Base-by-base conservation (phyloP, 306 rosid species). In the Cyclanthera cordifolia region DNA sequence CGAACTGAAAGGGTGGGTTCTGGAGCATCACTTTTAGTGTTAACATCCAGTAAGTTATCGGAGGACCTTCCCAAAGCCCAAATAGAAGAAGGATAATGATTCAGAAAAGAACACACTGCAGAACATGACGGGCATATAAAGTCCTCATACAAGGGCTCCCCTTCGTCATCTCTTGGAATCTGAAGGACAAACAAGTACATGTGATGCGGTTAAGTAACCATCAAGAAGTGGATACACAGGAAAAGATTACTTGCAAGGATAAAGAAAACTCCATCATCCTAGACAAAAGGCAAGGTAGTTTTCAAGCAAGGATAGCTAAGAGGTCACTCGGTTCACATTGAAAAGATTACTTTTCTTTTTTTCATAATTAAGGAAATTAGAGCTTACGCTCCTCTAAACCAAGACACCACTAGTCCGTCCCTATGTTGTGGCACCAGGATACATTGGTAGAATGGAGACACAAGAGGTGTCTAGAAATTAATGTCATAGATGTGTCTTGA, bases 91-190 rank as follows among this genome's bases (percentile, higher is more conserved):
- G 88, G 93, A 79, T 94, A 94, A n/a, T 82, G 67, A 32, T 80
- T 82, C 65, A 94, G 54, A 67, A 94, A 90, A 59, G 79, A 85
- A 74, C 90, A 88, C 53, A 80, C 76, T 53, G 67, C 87, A 8
- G 99, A 94, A 86, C 99, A 94, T 49, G 85, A 77, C 73, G 69
- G 68, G 46, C 99, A 94, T 71, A 90, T 86, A 67, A 90, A 86
- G 37, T 94, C 99, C 72, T 88, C 97, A 53, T 90, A 90, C 32
- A 82, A 72, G 48, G 95, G 99, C 80, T 88, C 99, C 8, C 91
- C 99, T 78, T 94, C 99, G 34, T 88, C 97, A 21, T 88, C 99
- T 81, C 91, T 86, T 66, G 97, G 99, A 69, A 90, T 85, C 99
- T 94, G 84, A 34, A 7, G 76, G 69, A 73, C 11, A 69, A 32